Evolutionary conservation across 2,329 filamentous ascomycete species (phyloP), one percentile per base, ranked within the genome.

Genomic region (Capronia epimyces): DNA sequence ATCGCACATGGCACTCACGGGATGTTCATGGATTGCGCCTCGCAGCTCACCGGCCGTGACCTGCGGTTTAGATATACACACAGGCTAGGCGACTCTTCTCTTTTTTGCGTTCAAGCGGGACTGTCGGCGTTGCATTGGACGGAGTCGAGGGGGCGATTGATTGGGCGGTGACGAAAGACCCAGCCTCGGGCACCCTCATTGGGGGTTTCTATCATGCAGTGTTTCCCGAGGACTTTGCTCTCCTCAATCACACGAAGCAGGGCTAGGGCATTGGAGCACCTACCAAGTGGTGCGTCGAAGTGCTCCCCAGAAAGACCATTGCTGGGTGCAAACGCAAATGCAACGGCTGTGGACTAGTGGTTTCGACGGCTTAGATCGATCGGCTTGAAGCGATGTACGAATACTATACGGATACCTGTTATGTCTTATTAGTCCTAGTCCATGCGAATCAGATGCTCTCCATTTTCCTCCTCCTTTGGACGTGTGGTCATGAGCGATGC

Each of bases 31-130:
- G 29, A n/a, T 32, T 32, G 29, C 12, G 7, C 7, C 13, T 32
- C 13, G 29, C 13, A 7, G n/a, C 13, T n/a, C 29, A 32, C 29
- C 3, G n/a, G 3, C 13, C 13, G 29, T 9, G 7, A 12, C n/a
- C 7, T 12, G 13, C 34, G 34, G 16, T 20, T 20, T 7, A 8
- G 34, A 20, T 37, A 8, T 18, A 4, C 27, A 13, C 13, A 29
- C 16, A 18, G n/a, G 8, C 16, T 20, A 8, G n/a, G 31, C 16
- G 20, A 37, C 36, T 43, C 22, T 24, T 43, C 24, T 52, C 20
- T 25, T 47, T 46, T 15, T 2, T 47, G 46, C 50, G 50, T 49
- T 56, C 53, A 50, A 56, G 53, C 44, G 43, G 40, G 36, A n/a
- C 16, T 42, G 21, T 37, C 7, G 39, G 39, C n/a, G 6, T 24